A percentile compares a stretch with the other conserved stretches of the same genome.
These are phyloP conservation scores for Calonectria montana DNA, from an alignment of 2,329 filamentous ascomycete species.

Conservation along the genomic window DNA sequence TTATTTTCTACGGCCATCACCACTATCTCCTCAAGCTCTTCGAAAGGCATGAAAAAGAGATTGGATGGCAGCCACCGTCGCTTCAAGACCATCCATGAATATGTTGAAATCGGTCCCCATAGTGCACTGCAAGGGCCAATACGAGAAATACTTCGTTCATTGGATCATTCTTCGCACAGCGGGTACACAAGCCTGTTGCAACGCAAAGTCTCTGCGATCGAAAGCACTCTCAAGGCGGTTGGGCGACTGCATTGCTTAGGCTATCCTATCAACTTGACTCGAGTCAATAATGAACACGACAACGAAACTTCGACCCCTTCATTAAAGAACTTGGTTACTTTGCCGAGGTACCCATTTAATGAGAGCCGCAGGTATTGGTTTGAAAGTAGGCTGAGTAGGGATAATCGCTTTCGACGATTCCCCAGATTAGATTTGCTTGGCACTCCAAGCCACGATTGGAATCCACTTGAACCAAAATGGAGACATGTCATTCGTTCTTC, in stretches of 20 bases:
- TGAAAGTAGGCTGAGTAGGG: neutral
- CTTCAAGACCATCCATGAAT: neutral
- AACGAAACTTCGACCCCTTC: neutral
- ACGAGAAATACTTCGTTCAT: neutral
- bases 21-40: neutral
- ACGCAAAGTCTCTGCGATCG: neutral
- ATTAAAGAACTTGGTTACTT: neutral
- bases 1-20: neutral
- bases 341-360: slow-evolving; percentile 12
- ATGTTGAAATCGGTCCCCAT: slow-evolving; percentile 16
- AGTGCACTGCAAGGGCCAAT: slow-evolving; percentile 2
- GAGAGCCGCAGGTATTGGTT: neutral
- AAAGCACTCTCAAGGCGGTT: neutral
- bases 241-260: neutral
- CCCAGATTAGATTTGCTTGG: neutral
- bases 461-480: neutral
- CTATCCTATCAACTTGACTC: neutral
- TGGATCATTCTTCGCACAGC: neutral
- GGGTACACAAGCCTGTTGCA: neutral
- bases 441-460: neutral
- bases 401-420: neutral
- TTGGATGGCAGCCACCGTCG: neutral
- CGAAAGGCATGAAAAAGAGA: neutral
- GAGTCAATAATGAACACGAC: neutral
- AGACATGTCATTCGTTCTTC: neutral